Evolutionary conservation across 2,329 filamentous ascomycete species (phyloP).

Genomic region (Pseudocercospora crystallina): DNA sequence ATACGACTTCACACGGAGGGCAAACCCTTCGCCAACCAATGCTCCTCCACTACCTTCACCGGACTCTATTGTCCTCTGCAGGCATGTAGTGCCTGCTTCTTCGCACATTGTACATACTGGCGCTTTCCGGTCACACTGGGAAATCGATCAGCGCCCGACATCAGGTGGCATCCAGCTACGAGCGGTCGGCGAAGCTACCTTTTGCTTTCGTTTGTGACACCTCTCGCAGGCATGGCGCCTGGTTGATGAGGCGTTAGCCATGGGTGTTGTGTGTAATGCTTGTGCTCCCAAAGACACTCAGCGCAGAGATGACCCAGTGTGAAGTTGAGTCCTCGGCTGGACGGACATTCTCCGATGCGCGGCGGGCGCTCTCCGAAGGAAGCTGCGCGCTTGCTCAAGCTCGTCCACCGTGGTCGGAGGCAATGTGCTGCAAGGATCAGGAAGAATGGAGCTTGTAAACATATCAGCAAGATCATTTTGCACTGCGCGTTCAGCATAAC

Average conservation of each 20-base stretch:
- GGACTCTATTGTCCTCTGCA: not conserved
- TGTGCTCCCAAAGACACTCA: not conserved
- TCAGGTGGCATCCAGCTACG: not conserved
- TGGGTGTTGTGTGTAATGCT: slow-evolving; percentile 1
- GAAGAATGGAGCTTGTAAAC: no score
- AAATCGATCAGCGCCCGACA: not conserved
- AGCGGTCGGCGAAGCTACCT: not conserved
- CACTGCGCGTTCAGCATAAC: no score
- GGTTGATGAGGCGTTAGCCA: not conserved
- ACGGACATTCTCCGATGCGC: no score
- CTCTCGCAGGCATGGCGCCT: slow-evolving; percentile 7
- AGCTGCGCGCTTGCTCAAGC: no score
- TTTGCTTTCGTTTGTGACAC: slow-evolving; percentile 11
- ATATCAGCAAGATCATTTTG: no score
- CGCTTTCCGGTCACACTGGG: slow-evolving; percentile 2
- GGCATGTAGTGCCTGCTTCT: slow-evolving; percentile 1
- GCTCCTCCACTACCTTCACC: not conserved
- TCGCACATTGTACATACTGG: slow-evolving; percentile 1
- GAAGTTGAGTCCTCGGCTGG: no score
- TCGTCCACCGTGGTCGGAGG: no score
- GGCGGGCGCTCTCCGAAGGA: no score
- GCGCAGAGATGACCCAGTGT: no score
- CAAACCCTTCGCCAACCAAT: not conserved
- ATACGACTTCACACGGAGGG: no score
- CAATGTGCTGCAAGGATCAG: no score